Percentiles rank a stretch among this genome's conserved stretches.
Evolutionary conservation across 495 filamentous ascomycete genomes (phyloP).

Genomic region (Baudoinia panamericana): DNA sequence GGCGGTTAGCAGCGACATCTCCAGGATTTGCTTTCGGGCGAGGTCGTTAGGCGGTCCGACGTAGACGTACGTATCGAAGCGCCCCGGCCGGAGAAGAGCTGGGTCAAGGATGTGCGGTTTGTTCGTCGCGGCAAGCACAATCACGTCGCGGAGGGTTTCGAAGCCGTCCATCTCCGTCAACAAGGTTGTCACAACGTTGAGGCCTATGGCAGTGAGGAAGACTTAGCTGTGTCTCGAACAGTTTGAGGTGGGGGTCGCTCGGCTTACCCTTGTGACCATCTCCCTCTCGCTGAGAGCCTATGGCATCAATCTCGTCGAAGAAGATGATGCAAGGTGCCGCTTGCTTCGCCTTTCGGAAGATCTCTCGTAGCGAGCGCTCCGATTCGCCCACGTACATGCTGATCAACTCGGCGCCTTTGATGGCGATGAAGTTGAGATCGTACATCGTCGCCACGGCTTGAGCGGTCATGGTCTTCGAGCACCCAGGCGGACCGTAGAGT

Average conservation of each 20-base stretch:
- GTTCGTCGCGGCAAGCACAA: conserved; percentile 91
- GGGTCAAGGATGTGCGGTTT: conserved; percentile 76
- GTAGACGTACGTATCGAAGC: conserved; percentile 82
- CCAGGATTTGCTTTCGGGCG: conserved; percentile 65
- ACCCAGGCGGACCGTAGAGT: conserved; percentile 88
- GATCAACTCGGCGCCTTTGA: conserved; percentile 90
- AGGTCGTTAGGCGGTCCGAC: conserved; percentile 69
- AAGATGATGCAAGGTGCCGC: conserved; percentile 91
- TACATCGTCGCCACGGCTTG: conserved; percentile 87
- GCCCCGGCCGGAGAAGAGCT: conserved; percentile 74
- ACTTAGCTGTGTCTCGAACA: too few species aligned
- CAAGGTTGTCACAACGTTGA: conserved; percentile 82
- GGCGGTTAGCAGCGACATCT: conserved; percentile 47
- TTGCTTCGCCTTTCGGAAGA: conserved; percentile 76
- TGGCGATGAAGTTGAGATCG: conserved; percentile 85
- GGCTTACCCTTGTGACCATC: conserved; percentile 24
- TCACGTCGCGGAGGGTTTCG: conserved; percentile 66
- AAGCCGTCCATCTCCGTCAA: conserved; percentile 97
- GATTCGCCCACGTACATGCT: conserved; percentile 98
- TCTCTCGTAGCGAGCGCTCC: conserved; percentile 72
- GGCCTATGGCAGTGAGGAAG: too few species aligned
- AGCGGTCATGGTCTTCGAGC: conserved; percentile 88
- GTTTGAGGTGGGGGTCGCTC: too few species aligned
- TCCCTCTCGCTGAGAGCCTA: conserved; percentile 53
- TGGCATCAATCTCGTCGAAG: conserved; percentile 95